phyloP scores from a whole-genome alignment of 176 grass and related monocot genomes.

The Sorghum bicolor region Sorghum_bicolor_NCBIv3 NC_012870.2:9668501-9669000 shows the following conservation, averaged over 20 bases:
- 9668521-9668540: constrained; percentile 30
- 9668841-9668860: constrained; percentile 79
- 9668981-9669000: constrained; percentile 80
- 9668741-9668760: constrained; percentile 25
- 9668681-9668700: constrained; percentile 76
- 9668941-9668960: constrained; percentile 81
- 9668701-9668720: constrained; percentile 36
- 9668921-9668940: constrained; percentile 84
- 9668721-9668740: background rate
- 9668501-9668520: background rate
- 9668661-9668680: constrained; percentile 60
- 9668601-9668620: constrained; percentile 46
- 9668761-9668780: constrained; percentile 40
- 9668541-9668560: constrained; percentile 58
- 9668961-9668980: constrained; percentile 69
- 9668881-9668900: constrained; percentile 80
- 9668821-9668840: constrained; percentile 74
- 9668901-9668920: constrained; percentile 79
- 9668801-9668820: constrained; percentile 41
- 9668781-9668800: constrained; percentile 36
- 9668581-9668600: constrained; percentile 69
- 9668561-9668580: constrained; percentile 65
- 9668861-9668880: constrained; percentile 79
- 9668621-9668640: constrained; percentile 49
- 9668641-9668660: constrained; percentile 20